Evolutionary conservation across 73 alveolate species (phyloP), one percentile per base, ranked within the genome.

Genomic region (Vitrella brassicaformis): DNA sequence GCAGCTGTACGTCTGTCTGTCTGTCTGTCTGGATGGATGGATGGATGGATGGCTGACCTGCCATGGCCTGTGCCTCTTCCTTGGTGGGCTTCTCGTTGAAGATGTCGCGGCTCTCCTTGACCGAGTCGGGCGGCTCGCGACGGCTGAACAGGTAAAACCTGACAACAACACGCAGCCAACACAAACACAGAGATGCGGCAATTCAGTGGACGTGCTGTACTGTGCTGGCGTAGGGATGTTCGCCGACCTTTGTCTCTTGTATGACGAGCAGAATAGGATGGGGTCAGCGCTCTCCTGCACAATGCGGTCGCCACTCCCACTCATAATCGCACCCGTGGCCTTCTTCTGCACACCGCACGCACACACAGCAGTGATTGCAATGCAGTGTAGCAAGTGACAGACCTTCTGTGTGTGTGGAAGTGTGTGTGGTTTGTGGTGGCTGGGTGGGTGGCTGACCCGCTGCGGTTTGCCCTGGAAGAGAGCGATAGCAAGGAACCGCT

Each of bases 241-340:
- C 73, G 46, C 27, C 66, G 26, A 73, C 74, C 92, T 71, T 70
- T 81, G 75, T 47, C 80, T 75, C 69, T 88, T 88, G 79, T 77
- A 90, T 4, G 94, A 95, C 10, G 90, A 79, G 74, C 87, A 76
- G 71, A 85, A 30, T 46, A 89, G 71, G 30, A 87, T 75, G 27
- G 97, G 97, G 86, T 92, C 97, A 0, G 76, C 76, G 39, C 70
- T 72, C 71, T 85, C 93, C 30, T 78, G 78, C 26, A 9, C n/a
- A 27, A 14, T 39, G 22, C 22, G 14, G 56, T 4, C 56, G 14
- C 56, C 56, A 14, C 22, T 8, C 22, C 22, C 4, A 14, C 56
- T 39, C 56, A 39, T 39, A 39, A 39, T 39, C 56, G 56, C 56
- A 39, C 56, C 56, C 22, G 22, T 39, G 56, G 56, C 14, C 56